Evolutionary conservation across 1,139 yeast species (phyloP), one percentile per base, ranked within the genome.

Genomic region (Debaryomyces singareniensis): DNA sequence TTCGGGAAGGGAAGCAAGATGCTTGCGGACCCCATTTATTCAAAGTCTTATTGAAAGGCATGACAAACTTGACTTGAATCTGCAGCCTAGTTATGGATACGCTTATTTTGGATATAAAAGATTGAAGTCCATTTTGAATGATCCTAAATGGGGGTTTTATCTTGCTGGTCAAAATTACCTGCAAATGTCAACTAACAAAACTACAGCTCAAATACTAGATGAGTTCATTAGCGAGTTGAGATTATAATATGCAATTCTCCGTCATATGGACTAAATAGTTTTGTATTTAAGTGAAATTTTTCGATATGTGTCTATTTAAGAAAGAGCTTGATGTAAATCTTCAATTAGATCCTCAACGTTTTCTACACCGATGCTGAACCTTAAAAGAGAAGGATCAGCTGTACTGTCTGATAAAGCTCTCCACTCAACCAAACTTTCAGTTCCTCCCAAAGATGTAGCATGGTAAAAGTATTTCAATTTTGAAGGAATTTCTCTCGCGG

Each of bases 361-460:
- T 49, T 87, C 96, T 27, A 78, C 69, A 12, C 96, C 97, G 30
- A 83, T 66, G 35, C 94, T 82, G 4, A 87, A 58, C 51, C 96
- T 71, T 28, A 87, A 55, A 24, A 86, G 53, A 2, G 70, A 67
- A 15, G 72, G 68, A 22, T 70, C 58, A 10, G 77, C 78, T 3
- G 57, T 45, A 1, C 68, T 51, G 47, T 86, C 96, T 29, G 84
- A 69, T 58, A 87, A 51, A 1, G 86, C 80, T 48, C 96, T 73
- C 95, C 96, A 86, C 55, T 89, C 96, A 36, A 87, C 75, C 44
- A 87, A 64, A 33, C 94, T 82, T 53, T 89, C 96, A 5, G 83
- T 85, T n/a, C 96, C 95, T 24, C 96, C 96, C 18, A 89, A 64
- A 4, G 95, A 84, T 1, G 96, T 87, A 2, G 96, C 95, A 55